phyloP scores from a whole-genome alignment of 371 early-diverging fungal species.

The Mucor saturninus region DNA sequence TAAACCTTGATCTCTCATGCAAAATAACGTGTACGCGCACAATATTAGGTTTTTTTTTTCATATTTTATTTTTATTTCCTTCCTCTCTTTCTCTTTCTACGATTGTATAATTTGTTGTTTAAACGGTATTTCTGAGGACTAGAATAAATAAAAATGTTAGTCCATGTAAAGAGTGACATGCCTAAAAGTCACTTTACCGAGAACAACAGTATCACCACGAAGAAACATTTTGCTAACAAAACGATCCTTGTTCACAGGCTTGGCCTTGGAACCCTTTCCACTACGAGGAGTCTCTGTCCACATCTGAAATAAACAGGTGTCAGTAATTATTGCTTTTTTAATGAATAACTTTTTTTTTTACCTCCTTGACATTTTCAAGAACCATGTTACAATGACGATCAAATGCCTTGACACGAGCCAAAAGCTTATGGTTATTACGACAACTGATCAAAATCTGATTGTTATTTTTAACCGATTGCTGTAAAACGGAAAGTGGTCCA shows the following conservation, averaged over 20 bases:
- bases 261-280: constrained; percentile 92
- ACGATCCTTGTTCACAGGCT: constrained; percentile 97
- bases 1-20: no score
- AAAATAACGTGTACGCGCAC: not conserved
- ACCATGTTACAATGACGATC: constrained; percentile 99
- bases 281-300: constrained; percentile 94
- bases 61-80: not conserved
- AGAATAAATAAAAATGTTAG: not conserved
- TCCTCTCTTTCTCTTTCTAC: not conserved
- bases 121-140: constrained; percentile 49
- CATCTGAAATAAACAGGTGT: constrained; percentile 65
- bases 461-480: constrained; percentile 94
- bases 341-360: constrained; percentile 29
- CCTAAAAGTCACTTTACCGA: constrained; percentile 53
- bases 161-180: not conserved
- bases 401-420: constrained; percentile 98
- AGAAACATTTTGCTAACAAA: constrained; percentile 98
- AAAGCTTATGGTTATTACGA: constrained; percentile 96
- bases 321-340: not conserved
- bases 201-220: constrained; percentile 96
- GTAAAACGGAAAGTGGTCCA: constrained; percentile 95
- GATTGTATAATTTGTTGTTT: constrained; percentile 13
- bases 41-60: not conserved
- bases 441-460: constrained; percentile 94
- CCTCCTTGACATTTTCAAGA: constrained; percentile 97